Evolutionary conservation across 306 rosid genomes (phyloP), one percentile per base, ranked within the genome.

Genomic region (Benincasa hispida): DNA sequence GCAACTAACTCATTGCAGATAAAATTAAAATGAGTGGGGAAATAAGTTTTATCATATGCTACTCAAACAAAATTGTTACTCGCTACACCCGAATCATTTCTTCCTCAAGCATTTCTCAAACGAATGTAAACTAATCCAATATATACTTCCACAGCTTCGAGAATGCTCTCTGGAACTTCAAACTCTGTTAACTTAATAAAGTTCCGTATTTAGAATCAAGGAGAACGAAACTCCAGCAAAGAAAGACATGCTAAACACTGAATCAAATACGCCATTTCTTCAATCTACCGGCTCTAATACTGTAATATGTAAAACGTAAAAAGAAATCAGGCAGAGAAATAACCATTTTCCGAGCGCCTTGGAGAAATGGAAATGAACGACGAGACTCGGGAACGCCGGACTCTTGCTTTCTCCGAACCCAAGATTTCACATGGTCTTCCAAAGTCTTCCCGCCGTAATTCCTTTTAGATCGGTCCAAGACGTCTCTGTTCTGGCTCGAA

Each of bases 301-400:
- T 21, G 42, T 5, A 54, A 11, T 21, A 32, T 1, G 15, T 35
- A n/a, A 18, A 48, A 50, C 28, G 4, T 0, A 4, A n/a, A 59
- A 2, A 10, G 9, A 30, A 50, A 70, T 17, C 21, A 78, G 21
- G 14, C 8, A 50, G 22, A 22, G 41, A 78, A 72, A 74, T 17
- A 82, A 93, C 97, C 96, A 86, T 80, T 78, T 82, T 88, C 9
- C 88, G 85, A 35, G 91, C 81, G 13, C 88, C 92, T 2, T 47
- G 74, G 21, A 91, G 97, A 73, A 93, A 93, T 0, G 98, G 94
- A 47, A 91, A 82, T n/a, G 83, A 82, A 84, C 81, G 67, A 8
- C 79, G 81, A 22, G 83, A 56, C 32, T 77, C 63, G 5, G 76
- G 55, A 79, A 80, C 35, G 24, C 89, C 91, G 9, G 69, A 79